Evolutionary conservation across 192 early-diverging fungal species (phyloP).

Genomic region (Mortierella alpina): DNA sequence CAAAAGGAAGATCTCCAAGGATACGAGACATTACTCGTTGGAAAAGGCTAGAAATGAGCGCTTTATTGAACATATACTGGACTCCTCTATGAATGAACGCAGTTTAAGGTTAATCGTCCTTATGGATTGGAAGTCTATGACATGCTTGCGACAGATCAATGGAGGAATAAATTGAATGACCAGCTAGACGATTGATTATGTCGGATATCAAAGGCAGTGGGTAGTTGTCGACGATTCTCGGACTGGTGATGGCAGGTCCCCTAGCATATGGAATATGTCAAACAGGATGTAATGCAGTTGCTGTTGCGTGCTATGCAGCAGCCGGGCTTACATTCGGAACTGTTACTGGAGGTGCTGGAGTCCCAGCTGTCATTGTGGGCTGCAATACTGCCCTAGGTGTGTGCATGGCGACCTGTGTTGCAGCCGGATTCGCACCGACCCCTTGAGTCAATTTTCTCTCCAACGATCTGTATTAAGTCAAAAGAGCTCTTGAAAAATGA

Average conservation of each 20-base stretch:
- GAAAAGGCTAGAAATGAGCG: background rate
- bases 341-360: slow-evolving; percentile 14
- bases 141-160: background rate
- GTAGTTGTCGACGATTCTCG: background rate
- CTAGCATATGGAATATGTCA: slow-evolving; percentile 32
- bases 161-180: slow-evolving; percentile 3
- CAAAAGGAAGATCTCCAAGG: background rate
- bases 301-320: slow-evolving; percentile 13
- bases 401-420: slow-evolving; percentile 18
- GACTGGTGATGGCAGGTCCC: slow-evolving; percentile 9
- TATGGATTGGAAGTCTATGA: background rate
- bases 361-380: slow-evolving; percentile 5
- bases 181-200: background rate
- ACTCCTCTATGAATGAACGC: too few relatives aligned
- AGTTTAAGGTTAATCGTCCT: background rate
- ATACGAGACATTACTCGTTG: background rate
- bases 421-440: slow-evolving; percentile 15
- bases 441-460: too few relatives aligned
- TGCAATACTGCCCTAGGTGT: slow-evolving; percentile 13
- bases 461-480: too few relatives aligned
- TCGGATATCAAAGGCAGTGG: background rate
- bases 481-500: too few relatives aligned
- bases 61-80: background rate
- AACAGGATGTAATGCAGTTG: slow-evolving; percentile 26
- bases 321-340: slow-evolving; percentile 16